Conservation (phyloP, 345 rosid species). For the Barbarea vulgaris region DNA sequence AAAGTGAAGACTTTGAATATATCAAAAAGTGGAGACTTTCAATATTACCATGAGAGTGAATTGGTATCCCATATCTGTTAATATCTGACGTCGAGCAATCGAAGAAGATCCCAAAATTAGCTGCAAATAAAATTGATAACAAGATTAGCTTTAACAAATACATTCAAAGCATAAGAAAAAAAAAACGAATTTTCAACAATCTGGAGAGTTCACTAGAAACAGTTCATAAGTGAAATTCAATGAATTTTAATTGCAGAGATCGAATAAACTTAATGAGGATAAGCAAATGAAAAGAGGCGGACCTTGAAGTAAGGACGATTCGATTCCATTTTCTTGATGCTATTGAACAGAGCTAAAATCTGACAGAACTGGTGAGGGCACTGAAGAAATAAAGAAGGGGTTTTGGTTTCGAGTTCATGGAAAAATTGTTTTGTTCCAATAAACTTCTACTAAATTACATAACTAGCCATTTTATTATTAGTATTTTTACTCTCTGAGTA, state of each 20-base stretch:
- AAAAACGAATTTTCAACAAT: neutral
- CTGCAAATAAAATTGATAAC: constrained; percentile 43
- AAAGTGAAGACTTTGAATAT: neutral
- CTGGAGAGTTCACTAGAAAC: neutral
- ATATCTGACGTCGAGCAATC: constrained; percentile 59
- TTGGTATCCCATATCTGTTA: constrained; percentile 86
- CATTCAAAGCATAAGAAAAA: constrained; percentile 1
- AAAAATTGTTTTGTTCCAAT: neutral
- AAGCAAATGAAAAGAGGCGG: neutral
- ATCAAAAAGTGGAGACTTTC: neutral
- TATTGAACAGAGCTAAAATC: neutral
- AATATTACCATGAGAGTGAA: constrained; percentile 67
- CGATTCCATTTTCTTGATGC: constrained; percentile 47
- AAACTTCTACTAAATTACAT: neutral
- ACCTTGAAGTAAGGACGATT: constrained; percentile 56
- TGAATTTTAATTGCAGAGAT: neutral
- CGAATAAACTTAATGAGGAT: neutral
- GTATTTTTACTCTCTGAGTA: no score
- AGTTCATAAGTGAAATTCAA: neutral
- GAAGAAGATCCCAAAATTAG: constrained; percentile 89
- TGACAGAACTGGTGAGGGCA: neutral
- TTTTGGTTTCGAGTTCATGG: neutral
- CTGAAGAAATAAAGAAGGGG: neutral
- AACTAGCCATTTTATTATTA: neutral
- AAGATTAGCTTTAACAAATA: neutral